Evolutionary conservation across 2,329 filamentous ascomycete genomes (phyloP), one percentile per base, ranked within the genome.

Genomic region (Cladophialophora carrionii): DNA sequence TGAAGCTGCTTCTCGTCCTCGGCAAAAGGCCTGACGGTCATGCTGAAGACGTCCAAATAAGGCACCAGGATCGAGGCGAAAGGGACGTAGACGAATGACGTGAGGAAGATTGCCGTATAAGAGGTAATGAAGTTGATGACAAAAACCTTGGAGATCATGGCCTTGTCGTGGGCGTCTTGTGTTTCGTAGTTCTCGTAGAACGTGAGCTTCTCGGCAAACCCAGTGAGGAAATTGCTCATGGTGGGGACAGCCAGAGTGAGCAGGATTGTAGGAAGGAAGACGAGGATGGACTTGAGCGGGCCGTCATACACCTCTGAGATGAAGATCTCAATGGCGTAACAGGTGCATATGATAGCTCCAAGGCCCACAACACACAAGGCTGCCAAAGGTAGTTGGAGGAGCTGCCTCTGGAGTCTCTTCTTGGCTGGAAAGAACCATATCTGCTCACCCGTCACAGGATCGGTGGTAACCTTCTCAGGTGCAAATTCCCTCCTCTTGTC

Each of bases 81-180:
- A 0, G 94, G 94, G 22, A 96, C 91, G 73, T 97, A 98, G 68
- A 97, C 87, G 72, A 97, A 98, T 0, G 93, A 91, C 0, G 93
- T 97, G 20, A 98, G 84, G 74, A 96, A 88, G n/a, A 96, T 88
- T 0, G 92, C 90, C 59, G 96, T 87, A 76, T 97, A 98, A 0
- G 93, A 96, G 5, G 92, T 96, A 78, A 98, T 94, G 78, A 97
- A 96, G 80, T 97, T 96, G 73, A 98, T 86, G 14, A 98, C 88
- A 73, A 99, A 98, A 37, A 96, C 90, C 81, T 99, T 99, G 64
- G 91, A 88, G 0, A 95, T 91, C 74, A 96, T 85, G 1, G 93
- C 90, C 22, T 90, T 87, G 66, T 96, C 87, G 73, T 96, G 90
- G 14, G 88, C 88, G 70, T 93, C 91, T 64, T 90, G 85, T 0